A percentile compares a stretch with the other conserved stretches of the same genome.
Evolutionary conservation across 768 basidiomycete genomes (phyloP).

Genomic region (Auricularia sp.): DNA sequence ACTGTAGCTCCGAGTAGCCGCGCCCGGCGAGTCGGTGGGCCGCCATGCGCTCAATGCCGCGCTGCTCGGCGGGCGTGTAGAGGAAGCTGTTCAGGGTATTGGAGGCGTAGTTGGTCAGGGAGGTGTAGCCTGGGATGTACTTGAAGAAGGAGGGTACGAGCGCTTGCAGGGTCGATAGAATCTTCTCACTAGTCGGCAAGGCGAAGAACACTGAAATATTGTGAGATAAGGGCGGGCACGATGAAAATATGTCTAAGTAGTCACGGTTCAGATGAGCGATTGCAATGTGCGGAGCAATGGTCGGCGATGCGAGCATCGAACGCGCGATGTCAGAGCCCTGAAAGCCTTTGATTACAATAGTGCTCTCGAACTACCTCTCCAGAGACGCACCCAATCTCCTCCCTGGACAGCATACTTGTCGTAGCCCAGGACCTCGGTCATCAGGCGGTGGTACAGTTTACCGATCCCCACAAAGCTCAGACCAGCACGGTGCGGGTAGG

Average conservation of each 20-base stretch:
- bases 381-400: constrained; percentile 11
- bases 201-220: neutral
- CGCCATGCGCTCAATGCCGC: neutral
- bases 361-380: neutral
- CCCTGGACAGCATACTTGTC: constrained; percentile 10
- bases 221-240: neutral
- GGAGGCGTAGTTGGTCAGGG: neutral
- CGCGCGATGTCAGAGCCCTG: neutral
- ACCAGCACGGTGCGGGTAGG: constrained; percentile 5
- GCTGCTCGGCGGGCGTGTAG: neutral
- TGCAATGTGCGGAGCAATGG: neutral
- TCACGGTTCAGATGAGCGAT: neutral
- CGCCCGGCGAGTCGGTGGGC: neutral
- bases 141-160: neutral
- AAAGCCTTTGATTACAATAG: neutral
- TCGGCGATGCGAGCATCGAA: neutral
- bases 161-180: neutral
- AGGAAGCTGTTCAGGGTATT: neutral
- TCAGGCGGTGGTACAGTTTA: constrained; percentile 9
- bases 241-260: neutral
- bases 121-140: neutral
- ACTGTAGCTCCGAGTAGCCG: neutral
- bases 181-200: neutral
- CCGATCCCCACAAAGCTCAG: constrained; percentile 9
- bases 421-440: constrained; percentile 12